phyloP scores from a whole-genome alignment of 306 rosid species.

The Glycine soja region DNA sequence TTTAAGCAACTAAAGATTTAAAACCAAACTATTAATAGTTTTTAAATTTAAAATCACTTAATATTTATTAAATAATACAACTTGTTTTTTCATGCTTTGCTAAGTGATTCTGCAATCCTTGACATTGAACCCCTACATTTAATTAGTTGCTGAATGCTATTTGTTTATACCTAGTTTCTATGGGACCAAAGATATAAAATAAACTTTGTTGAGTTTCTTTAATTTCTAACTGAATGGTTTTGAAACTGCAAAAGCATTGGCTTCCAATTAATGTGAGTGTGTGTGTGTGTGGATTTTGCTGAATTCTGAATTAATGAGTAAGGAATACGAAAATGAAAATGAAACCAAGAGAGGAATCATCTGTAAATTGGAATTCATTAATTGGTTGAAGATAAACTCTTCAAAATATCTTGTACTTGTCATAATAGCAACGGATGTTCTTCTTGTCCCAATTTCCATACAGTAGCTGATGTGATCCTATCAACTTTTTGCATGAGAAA shows the following conservation, averaged over 20 bases:
- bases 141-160: not conserved
- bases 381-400: not conserved
- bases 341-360: not conserved
- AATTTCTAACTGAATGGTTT: not conserved
- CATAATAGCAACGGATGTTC: constrained; percentile 7
- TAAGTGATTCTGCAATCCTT: too few species aligned
- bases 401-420: not conserved
- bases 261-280: constrained; percentile 4
- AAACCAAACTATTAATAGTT: too few species aligned
- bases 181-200: constrained; percentile 5
- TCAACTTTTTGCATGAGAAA: not conserved
- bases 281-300: too few species aligned
- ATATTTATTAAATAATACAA: too few species aligned
- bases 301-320: not conserved
- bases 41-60: too few species aligned
- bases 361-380: constrained; percentile 2
- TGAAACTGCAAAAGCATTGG: not conserved
- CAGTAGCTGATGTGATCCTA: not conserved
- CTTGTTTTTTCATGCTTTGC: too few species aligned
- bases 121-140: too few species aligned
- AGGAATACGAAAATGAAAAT: constrained; percentile 13
- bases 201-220: not conserved
- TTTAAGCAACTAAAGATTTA: too few species aligned
- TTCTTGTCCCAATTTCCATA: constrained; percentile 9
- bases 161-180: not conserved